Conservation (phyloP, 495 filamentous ascomycete species). For the Xylaria bambusicola region DNA sequence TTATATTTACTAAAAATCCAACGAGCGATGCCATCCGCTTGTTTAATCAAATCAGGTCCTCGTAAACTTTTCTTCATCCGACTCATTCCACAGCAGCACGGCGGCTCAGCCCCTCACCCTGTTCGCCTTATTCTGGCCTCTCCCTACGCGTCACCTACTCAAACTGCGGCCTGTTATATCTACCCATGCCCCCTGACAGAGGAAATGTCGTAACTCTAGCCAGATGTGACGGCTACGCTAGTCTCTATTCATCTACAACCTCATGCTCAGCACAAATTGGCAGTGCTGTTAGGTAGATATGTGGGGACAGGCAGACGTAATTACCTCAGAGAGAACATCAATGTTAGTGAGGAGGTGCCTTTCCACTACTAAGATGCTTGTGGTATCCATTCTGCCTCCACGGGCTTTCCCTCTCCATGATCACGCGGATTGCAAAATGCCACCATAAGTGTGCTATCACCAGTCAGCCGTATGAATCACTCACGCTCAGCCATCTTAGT, state of each 20-base stretch:
- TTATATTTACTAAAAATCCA: neutral
- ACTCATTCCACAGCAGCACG: neutral
- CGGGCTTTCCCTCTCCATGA: neutral
- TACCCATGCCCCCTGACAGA: neutral
- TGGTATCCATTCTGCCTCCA: neutral
- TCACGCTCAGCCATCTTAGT: neutral
- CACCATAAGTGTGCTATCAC: slow-evolving; percentile 2
- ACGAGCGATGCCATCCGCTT: neutral
- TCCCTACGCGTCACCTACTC: neutral
- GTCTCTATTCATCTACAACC: neutral
- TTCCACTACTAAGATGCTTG: neutral
- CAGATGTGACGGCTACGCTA: neutral
- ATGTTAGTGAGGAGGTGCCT: neutral
- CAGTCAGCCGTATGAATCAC: neutral
- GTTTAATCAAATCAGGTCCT: neutral
- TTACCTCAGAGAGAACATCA: neutral
- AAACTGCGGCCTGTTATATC: neutral
- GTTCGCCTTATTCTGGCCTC: neutral
- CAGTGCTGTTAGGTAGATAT: neutral
- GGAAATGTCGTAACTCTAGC: neutral
- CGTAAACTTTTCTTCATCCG: neutral
- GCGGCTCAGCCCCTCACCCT: neutral
- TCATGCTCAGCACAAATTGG: neutral
- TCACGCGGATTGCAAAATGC: neutral
- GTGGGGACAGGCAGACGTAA: too few species aligned